Conservation (phyloP, 768 basidiomycete genomes). For the Podaxis rugospora region DNA sequence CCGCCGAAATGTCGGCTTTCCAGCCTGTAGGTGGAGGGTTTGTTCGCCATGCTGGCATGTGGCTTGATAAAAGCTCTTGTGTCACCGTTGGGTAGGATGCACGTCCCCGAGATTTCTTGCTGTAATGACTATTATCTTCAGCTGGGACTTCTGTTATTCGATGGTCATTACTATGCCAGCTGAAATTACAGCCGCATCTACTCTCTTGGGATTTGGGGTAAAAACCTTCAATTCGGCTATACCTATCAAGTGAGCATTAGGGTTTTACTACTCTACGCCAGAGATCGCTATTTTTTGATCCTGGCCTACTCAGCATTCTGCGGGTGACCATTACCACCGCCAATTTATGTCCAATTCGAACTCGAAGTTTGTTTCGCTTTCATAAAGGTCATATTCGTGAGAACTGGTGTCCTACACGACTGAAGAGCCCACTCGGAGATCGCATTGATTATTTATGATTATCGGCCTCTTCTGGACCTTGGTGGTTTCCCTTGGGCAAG, state of each 20-base stretch:
- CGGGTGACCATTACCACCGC: constrained; percentile 28
- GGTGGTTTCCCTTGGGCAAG: constrained; percentile 40
- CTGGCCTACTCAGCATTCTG: constrained; percentile 18
- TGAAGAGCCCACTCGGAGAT: constrained; percentile 33
- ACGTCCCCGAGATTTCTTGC: neutral
- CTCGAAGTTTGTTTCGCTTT: constrained; percentile 53
- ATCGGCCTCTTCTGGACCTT: constrained; percentile 26
- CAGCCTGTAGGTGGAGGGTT: constrained; percentile 57
- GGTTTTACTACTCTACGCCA: neutral
- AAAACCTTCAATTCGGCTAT: constrained; percentile 19
- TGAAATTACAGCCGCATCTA: constrained; percentile 49
- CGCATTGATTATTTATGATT: constrained; percentile 35
- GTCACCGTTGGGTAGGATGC: constrained; percentile 22
- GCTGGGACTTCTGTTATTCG: constrained; percentile 42
- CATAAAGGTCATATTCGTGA: constrained; percentile 17
- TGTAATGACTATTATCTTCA: constrained; percentile 2
- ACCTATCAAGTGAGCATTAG: constrained; percentile 20
- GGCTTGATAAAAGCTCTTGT: constrained; percentile 38
- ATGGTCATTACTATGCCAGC: constrained; percentile 38
- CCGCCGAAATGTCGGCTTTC: constrained; percentile 53
- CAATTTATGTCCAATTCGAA: constrained; percentile 38
- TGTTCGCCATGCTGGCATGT: constrained; percentile 45
- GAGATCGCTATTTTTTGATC: neutral
- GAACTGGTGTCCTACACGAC: neutral
- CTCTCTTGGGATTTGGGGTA: constrained; percentile 38